Percentiles rank a stretch among this genome's conserved stretches.
Conservation (phyloP, 2,329 filamentous ascomycete genomes). For the Leptographium radiaticola region DNA sequence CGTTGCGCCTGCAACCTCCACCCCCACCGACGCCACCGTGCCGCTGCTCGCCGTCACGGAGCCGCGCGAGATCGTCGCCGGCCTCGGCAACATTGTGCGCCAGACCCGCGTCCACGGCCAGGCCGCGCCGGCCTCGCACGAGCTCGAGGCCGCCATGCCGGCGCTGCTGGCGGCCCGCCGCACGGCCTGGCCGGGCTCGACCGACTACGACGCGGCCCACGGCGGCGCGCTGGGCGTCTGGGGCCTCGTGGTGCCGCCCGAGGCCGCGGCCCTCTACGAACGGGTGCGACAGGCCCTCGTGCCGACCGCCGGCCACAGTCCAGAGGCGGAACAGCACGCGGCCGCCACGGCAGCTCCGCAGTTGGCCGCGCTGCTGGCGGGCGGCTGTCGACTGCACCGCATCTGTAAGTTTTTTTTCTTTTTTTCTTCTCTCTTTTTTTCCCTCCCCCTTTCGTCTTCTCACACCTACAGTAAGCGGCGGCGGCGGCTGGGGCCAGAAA, state of each 20-base stretch:
- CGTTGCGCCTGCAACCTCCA: neutral
- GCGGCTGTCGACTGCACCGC: constrained; percentile 32
- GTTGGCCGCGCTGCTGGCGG: constrained; percentile 23
- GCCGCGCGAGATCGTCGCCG: constrained; percentile 47
- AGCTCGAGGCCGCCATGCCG: constrained; percentile 53
- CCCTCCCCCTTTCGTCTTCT: neutral
- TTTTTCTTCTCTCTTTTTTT: neutral
- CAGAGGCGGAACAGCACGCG: constrained; percentile 15
- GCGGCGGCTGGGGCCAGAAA: constrained; percentile 74
- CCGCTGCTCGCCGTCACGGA: constrained; percentile 51
- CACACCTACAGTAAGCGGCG: constrained; percentile 49
- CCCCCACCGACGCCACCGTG: constrained; percentile 5
- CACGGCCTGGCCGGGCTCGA: constrained; percentile 4
- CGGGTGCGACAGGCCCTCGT: constrained; percentile 8
- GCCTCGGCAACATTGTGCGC: constrained; percentile 69
- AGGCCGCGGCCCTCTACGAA: constrained; percentile 8
- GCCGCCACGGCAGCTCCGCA: constrained; percentile 14
- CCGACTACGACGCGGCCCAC: neutral
- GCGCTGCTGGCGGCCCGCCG: constrained; percentile 7
- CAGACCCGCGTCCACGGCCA: constrained; percentile 37
- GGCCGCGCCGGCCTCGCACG: constrained; percentile 50
- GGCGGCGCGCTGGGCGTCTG: constrained; percentile 48
- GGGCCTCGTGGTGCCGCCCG: constrained; percentile 51
- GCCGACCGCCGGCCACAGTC: constrained; percentile 7
- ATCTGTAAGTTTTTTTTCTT: constrained; percentile 24